Base-by-base conservation (phyloP, 2,329 filamentous ascomycete species). In the Fusarium musae region DNA sequence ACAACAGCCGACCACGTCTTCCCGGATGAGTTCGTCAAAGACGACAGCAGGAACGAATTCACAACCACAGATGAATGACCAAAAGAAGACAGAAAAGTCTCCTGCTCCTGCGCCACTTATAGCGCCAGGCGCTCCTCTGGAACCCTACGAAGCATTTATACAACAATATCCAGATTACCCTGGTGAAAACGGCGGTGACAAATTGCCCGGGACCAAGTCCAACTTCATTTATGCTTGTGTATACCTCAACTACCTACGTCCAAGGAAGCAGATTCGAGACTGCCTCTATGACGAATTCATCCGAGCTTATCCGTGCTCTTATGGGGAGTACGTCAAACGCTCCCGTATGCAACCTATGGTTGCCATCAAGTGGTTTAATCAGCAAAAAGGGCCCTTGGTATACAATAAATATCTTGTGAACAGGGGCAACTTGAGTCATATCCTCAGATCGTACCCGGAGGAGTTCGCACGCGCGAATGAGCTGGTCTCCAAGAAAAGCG, bases 271-370 rank as follows among this genome's bases (percentile, higher is more conserved):
- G 9, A 74, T 88, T 23, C 80, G 82, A 17, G 81, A 83, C 30
- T 86, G 80, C 59, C 75, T 88, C 0, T 89, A 84, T 66, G 88
- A 90, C 71, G 88, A 89, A 61, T 87, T 89, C 59, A 83, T 90
- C 36, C 79, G 84, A 12, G 76, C 79, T 4, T 88, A 85, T 57
- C 80, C 83, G 4, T 77, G 76, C 2, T 81, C 83, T 2, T 90
- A 84, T 69, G 69, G 83, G 11, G 69, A 75, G 1, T 88, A 89
- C 60, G 80, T 85, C 30, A 61, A 75, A 4, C 72, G 74, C 6
- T 63, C 77, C 3, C 74, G 69, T 5, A 75, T 76, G 28, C 75
- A 80, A 28, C 70, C 80, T 1, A 79, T 84, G 13, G 78, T 82
- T 6, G 83, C 83, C 4, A 76, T 85, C 7, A 77, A 85, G 32